Percentiles rank a stretch among this genome's conserved stretches.
Conservation (phyloP, 1,284 basidiomycete genomes). For the Vanrija sp. region DNA sequence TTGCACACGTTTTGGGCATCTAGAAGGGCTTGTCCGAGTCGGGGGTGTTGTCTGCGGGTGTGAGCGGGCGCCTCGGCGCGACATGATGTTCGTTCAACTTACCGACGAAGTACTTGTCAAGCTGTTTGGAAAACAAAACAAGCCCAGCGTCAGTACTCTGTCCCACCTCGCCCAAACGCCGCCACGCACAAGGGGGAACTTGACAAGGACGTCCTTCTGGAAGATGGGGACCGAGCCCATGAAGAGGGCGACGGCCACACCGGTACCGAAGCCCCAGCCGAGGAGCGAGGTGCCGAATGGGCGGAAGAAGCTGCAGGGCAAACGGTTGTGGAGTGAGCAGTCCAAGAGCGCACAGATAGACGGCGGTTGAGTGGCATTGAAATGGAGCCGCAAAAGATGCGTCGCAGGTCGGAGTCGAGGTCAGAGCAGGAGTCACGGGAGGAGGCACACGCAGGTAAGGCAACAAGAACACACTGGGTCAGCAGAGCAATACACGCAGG, state of each 20-base stretch:
- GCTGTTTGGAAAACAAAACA: conserved; percentile 5
- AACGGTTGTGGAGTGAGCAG: not conserved
- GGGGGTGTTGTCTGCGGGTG: conserved; percentile 40
- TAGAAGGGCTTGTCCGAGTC: conserved; percentile 51
- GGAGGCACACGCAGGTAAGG: not conserved
- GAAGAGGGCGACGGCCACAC: conserved; percentile 42
- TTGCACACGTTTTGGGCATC: conserved; percentile 1
- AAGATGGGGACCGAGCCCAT: conserved; percentile 44
- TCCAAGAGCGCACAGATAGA: not conserved
- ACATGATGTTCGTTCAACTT: conserved; percentile 1
- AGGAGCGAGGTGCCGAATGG: conserved; percentile 29
- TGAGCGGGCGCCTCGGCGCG: not conserved
- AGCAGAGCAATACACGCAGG: not conserved
- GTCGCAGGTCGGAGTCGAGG: no score
- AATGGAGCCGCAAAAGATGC: not conserved
- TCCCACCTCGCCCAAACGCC: not conserved
- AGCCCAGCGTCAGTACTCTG: not conserved
- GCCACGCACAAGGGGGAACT: conserved; percentile 43
- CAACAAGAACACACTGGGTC: not conserved
- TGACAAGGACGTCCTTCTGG: conserved; percentile 45
- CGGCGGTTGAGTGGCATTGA: not conserved
- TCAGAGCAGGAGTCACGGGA: not conserved
- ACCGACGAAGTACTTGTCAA: conserved; percentile 36
- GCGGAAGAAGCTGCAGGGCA: conserved; percentile 29
- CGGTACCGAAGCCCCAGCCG: conserved; percentile 45